These are phyloP conservation scores for Neurospora cerealis DNA, from an alignment of 495 filamentous ascomycete species.

Conservation along the genomic window DNA sequence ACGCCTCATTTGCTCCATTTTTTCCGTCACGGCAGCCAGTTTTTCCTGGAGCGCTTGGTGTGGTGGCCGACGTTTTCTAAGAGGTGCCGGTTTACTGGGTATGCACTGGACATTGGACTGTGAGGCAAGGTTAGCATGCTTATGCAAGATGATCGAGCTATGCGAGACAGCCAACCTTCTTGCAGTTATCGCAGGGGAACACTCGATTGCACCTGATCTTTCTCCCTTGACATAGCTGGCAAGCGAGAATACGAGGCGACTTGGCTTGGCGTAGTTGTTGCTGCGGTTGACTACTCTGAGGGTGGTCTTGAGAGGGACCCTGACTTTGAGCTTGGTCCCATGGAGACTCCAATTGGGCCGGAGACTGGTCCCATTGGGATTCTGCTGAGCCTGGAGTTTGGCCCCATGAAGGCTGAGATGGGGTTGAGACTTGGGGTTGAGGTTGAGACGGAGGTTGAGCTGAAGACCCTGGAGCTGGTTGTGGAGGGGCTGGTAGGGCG, in stretches of 20 bases:
- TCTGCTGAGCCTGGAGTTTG: background rate
- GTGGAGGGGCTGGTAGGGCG: background rate
- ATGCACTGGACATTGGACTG: slow-evolving; percentile 37
- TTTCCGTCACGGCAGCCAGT: slow-evolving; percentile 15
- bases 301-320: background rate
- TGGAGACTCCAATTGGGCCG: background rate
- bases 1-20: background rate
- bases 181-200: slow-evolving; percentile 57
- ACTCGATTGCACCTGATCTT: slow-evolving; percentile 63
- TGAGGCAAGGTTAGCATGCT: background rate
- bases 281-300: background rate
- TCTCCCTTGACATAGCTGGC: slow-evolving; percentile 47
- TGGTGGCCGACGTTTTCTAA: slow-evolving; percentile 35
- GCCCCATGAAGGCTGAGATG: background rate
- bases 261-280: slow-evolving; percentile 6
- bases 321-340: background rate
- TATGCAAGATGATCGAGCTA: background rate
- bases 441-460: background rate
- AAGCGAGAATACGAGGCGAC: slow-evolving; percentile 27
- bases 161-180: background rate
- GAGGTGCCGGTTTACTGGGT: slow-evolving; percentile 38
- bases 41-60: slow-evolving; percentile 41
- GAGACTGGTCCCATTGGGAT: background rate
- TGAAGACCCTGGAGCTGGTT: background rate
- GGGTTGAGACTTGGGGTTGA: background rate